Evolutionary conservation across 208 protist genomes (phyloP).

Genomic region (Leishmania gerbilli): DNA sequence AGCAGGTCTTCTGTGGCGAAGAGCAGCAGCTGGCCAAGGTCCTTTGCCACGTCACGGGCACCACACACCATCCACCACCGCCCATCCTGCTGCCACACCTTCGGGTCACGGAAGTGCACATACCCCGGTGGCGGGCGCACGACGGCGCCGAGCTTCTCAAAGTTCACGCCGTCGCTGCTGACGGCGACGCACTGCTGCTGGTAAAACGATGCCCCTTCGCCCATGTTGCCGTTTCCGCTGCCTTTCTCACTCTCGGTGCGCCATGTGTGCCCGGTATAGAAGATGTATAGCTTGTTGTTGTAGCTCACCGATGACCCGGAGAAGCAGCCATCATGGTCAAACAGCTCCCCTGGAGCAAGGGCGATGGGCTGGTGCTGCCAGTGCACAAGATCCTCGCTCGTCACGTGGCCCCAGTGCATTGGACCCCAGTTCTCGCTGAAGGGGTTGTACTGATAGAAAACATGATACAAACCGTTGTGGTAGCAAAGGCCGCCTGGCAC

Average conservation of each 20-base stretch:
- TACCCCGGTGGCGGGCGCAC: constrained; percentile 32
- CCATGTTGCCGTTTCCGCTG: constrained; percentile 7
- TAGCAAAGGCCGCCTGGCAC: constrained; percentile 46
- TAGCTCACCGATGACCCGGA: constrained; percentile 45
- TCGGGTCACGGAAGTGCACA: constrained; percentile 46
- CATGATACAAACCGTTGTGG: constrained; percentile 43
- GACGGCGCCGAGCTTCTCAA: constrained; percentile 36
- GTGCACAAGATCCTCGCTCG: constrained; percentile 47
- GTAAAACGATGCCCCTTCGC: constrained; percentile 21
- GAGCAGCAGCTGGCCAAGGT: constrained; percentile 41
- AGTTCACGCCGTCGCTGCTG: constrained; percentile 42
- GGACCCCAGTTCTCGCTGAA: constrained; percentile 45
- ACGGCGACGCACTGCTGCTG: constrained; percentile 64
- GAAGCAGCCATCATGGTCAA: constrained; percentile 59
- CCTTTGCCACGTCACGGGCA: constrained; percentile 30
- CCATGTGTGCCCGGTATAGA: constrained; percentile 62
- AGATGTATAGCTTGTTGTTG: constrained; percentile 45
- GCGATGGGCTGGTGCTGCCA: constrained; percentile 46
- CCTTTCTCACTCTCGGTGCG: constrained; percentile 10
- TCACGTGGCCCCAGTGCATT: constrained; percentile 59
- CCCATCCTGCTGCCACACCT: constrained; percentile 41
- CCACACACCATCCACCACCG: constrained; percentile 46
- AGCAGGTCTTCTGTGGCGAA: constrained; percentile 28
- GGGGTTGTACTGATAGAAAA: constrained; percentile 60
- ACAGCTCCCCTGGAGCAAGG: constrained; percentile 39